These are phyloP conservation scores for Crithidia thermophila DNA, from an alignment of 208 protist species.

Conservation along the genomic window DNA sequence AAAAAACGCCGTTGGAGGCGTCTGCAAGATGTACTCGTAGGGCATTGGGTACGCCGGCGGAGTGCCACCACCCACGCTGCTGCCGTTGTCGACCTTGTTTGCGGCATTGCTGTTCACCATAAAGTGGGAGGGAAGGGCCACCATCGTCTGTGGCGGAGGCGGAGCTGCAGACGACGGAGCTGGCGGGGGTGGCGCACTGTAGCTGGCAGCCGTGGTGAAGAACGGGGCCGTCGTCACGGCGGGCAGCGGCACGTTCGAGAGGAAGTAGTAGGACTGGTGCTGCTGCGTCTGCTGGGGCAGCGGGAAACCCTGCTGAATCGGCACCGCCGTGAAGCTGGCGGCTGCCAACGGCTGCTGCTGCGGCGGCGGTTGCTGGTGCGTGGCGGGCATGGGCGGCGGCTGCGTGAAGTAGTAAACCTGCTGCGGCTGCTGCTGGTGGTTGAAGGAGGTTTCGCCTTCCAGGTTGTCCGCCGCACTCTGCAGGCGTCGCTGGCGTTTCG, in stretches of 20 bases:
- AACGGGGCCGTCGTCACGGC: neutral
- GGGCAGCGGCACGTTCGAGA: neutral
- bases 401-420: neutral
- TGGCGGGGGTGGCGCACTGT: too few relatives aligned
- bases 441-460: neutral
- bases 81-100: too few relatives aligned
- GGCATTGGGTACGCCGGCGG: neutral
- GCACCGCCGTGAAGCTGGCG: neutral
- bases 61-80: neutral
- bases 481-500: neutral
- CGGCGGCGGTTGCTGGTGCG: neutral
- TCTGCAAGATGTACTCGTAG: neutral
- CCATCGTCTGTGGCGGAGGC: neutral
- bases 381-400: neutral
- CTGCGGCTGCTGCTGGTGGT: constrained; percentile 1
- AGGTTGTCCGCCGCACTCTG: neutral
- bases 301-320: neutral
- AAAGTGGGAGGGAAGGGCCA: neutral
- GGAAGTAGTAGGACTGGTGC: too few relatives aligned
- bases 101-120: too few relatives aligned
- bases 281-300: too few relatives aligned
- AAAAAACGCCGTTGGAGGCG: neutral
- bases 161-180: too few relatives aligned
- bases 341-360: neutral
- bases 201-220: too few relatives aligned